Percentiles rank a stretch among this genome's conserved stretches.
Conservation (phyloP, 2,329 filamentous ascomycete genomes). For the Botrytis tulipae region DNA sequence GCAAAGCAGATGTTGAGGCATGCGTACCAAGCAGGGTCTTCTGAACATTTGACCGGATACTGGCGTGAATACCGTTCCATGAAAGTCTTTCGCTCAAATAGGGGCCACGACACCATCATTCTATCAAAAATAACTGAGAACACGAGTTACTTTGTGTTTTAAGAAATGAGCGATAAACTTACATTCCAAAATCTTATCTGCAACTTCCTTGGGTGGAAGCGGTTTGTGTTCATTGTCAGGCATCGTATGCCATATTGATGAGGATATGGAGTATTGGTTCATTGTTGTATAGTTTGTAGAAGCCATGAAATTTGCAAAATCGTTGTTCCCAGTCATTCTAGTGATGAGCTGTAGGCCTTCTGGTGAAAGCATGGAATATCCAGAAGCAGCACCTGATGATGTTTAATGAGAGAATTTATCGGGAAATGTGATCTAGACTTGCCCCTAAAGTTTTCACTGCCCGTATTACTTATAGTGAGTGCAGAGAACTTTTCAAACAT, state of each 20-base stretch:
- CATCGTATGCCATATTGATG: conserved; percentile 26
- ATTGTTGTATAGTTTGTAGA: background rate
- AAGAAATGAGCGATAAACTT: conserved; percentile 14
- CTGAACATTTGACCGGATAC: conserved; percentile 28
- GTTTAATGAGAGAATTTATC: conserved; percentile 11
- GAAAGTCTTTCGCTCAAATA: conserved; percentile 28
- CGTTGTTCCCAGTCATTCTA: conserved; percentile 6
- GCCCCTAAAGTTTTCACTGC: conserved; percentile 29
- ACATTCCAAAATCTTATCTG: conserved; percentile 28
- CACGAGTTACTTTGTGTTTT: background rate
- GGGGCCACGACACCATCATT: conserved; percentile 19
- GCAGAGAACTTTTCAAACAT: conserved; percentile 30
- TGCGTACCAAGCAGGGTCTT: conserved; percentile 32
- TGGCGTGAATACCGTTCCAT: conserved; percentile 26
- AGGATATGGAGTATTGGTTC: background rate
- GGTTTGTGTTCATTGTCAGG: conserved; percentile 25
- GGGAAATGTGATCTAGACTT: conserved; percentile 12
- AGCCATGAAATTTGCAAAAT: background rate
- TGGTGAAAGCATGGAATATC: conserved; percentile 33
- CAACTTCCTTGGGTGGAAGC: conserved; percentile 29
- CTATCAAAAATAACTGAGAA: conserved; percentile 14
- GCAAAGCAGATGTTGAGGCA: conserved; percentile 31
- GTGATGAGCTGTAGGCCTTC: conserved; percentile 31
- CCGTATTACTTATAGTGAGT: conserved; percentile 26
- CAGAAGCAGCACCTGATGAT: conserved; percentile 29